These are phyloP conservation scores for Lyophyllum semitale DNA, from an alignment of 768 basidiomycete species.

Conservation along the genomic window DNA sequence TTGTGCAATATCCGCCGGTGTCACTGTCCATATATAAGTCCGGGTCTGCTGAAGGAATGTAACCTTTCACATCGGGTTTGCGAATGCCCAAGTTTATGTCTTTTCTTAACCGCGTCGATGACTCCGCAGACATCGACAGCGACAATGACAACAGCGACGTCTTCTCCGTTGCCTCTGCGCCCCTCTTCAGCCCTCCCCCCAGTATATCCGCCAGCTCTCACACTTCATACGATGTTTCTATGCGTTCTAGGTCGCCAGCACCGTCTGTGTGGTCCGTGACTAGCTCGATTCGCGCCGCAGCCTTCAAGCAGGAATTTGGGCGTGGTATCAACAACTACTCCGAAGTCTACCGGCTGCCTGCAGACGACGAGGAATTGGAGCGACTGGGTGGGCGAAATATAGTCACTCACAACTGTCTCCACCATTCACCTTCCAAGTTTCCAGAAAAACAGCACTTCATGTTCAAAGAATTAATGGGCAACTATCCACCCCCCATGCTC, in stretches of 20 bases:
- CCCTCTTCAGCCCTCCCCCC: slow-evolving; percentile 36
- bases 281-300: slow-evolving; percentile 58
- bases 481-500: slow-evolving; percentile 60
- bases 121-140: slow-evolving; percentile 27
- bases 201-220: slow-evolving; percentile 45
- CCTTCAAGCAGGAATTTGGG: slow-evolving; percentile 68
- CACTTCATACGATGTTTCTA: slow-evolving; percentile 61
- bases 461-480: slow-evolving; percentile 66
- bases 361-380: slow-evolving; percentile 75
- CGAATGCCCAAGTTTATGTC: slow-evolving; percentile 2
- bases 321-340: slow-evolving; percentile 76
- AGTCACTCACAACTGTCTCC: background rate
- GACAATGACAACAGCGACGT: slow-evolving; percentile 49
- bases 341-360: slow-evolving; percentile 76
- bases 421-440: slow-evolving; percentile 10
- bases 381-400: slow-evolving; percentile 54
- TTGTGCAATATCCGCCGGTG: slow-evolving; percentile 9
- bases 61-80: background rate
- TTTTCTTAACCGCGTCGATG: slow-evolving; percentile 8
- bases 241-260: slow-evolving; percentile 65
- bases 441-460: slow-evolving; percentile 70
- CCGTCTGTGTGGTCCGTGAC: slow-evolving; percentile 74
- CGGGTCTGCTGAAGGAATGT: slow-evolving; percentile 2
- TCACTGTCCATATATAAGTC: slow-evolving; percentile 10
- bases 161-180: slow-evolving; percentile 44